Percentiles rank a stretch among this genome's conserved stretches.
Evolutionary conservation across 2,329 filamentous ascomycete species (phyloP).

Genomic region (Beauveria asiatica): DNA sequence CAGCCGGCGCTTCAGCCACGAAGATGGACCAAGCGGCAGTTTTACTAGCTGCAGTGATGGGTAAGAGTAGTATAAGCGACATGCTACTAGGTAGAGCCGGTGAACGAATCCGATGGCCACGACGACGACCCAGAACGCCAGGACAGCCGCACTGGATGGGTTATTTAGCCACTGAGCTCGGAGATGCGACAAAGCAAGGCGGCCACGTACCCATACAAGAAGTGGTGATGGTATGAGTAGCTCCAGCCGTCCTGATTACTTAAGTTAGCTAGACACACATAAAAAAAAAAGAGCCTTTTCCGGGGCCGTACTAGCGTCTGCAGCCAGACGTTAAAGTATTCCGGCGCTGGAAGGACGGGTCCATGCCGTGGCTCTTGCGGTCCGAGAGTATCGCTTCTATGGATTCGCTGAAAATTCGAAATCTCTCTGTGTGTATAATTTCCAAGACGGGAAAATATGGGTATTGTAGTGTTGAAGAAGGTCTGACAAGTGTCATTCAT

Average conservation of each 20-base stretch:
- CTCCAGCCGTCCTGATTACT: background rate
- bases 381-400: background rate
- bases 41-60: background rate
- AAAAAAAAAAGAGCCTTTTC: background rate
- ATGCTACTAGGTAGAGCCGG: background rate
- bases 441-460: background rate
- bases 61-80: background rate
- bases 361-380: background rate
- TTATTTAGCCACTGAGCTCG: background rate
- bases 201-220: constrained; percentile 2
- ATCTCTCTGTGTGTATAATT: background rate
- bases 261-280: background rate
- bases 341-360: background rate
- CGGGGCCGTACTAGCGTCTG: background rate
- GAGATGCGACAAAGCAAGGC: background rate
- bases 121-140: background rate
- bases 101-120: background rate
- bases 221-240: background rate
- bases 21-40: background rate
- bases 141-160: background rate
- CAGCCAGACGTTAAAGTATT: background rate
- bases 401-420: background rate
- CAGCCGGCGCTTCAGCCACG: constrained; percentile 27
- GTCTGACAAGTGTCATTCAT: background rate
- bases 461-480: background rate